Evolutionary conservation across 164 flowering plant genomes (phyloP), one percentile per base, ranked within the genome.

Genomic region (Berberis thunbergii): DNA sequence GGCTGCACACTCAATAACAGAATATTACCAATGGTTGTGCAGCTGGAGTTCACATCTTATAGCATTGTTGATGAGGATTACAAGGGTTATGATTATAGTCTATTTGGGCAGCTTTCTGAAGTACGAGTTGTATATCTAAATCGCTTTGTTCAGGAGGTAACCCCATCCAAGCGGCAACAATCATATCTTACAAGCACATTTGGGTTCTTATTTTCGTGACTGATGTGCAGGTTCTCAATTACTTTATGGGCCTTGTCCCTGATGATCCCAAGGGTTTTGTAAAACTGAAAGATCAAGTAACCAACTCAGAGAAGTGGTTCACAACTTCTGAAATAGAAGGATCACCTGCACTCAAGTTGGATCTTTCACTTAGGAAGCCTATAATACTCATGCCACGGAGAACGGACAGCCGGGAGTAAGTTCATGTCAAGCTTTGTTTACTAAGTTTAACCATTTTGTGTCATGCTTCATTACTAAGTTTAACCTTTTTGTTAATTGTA

Each of bases 61-160:
- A 82, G 70, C 68, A 62, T 55, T 57, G 85, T 82, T 63, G 99
- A 94, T 77, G 96, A 89, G 40, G 97, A 94, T 66, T 91, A 86
- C 66, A 74, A 80, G 64, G 99, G 99, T 48, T 91, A 78, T 76
- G 97, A 94, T 7, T 94, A 86, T 67, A 81, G 91, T 76, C 96
- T 91, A 55, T 61, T 66, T 64, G 97, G 99, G 55, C 84, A 87
- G 76, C 88, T 94, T 66, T 94, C 99, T 40, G 99, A 94, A 94
- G 91, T 94, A 8, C 86, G 94, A 53, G 70, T 94, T 72, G 80
- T 94, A 56, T 94, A 87, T 79, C 70, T 94, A 78, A 86, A 94
- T 75, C 96, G 99, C 56, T 94, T 94, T 72, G 59, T 91, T 13
- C 97, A 91, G 78, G 99, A 94, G 99, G 99, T 94, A 77, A 69